These are phyloP conservation scores for Hypoxylon trugodes DNA, from an alignment of 495 filamentous ascomycete species.

Conservation along the genomic window DNA sequence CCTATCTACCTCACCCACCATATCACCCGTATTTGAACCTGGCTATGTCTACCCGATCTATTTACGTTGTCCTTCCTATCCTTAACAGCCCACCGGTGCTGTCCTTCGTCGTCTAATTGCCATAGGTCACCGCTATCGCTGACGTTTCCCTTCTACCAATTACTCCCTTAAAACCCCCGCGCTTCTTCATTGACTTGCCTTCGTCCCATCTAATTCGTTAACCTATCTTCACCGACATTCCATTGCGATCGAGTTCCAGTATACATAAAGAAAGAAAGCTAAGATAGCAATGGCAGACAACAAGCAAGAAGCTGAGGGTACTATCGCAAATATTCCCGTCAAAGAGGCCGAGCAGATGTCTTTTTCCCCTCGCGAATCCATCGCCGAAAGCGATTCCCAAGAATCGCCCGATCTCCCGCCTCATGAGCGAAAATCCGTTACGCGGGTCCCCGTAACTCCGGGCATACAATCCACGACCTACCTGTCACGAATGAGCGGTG, in stretches of 20 bases:
- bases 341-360: slow-evolving; percentile 42
- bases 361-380: slow-evolving; percentile 37
- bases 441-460: slow-evolving; percentile 59
- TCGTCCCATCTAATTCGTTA: slow-evolving; percentile 3
- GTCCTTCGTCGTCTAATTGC: slow-evolving; percentile 9
- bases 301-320: slow-evolving; percentile 45
- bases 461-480: slow-evolving; percentile 54
- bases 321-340: slow-evolving; percentile 42
- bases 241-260: background rate
- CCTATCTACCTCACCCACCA: background rate
- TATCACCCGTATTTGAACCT: slow-evolving; percentile 29
- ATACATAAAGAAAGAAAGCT: slow-evolving; percentile 12
- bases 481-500: slow-evolving; percentile 29
- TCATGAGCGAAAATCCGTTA: slow-evolving; percentile 46
- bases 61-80: slow-evolving; percentile 15
- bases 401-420: slow-evolving; percentile 43
- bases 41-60: slow-evolving; percentile 41
- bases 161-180: background rate
- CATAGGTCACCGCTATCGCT: background rate
- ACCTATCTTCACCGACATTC: background rate
- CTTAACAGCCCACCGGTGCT: slow-evolving; percentile 3
- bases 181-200: background rate
- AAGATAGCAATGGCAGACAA: slow-evolving; percentile 46
- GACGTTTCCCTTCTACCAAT: slow-evolving; percentile 3
- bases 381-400: slow-evolving; percentile 28